phyloP scores from a whole-genome alignment of 345 rosid species.

The Turnera subulata region DNA sequence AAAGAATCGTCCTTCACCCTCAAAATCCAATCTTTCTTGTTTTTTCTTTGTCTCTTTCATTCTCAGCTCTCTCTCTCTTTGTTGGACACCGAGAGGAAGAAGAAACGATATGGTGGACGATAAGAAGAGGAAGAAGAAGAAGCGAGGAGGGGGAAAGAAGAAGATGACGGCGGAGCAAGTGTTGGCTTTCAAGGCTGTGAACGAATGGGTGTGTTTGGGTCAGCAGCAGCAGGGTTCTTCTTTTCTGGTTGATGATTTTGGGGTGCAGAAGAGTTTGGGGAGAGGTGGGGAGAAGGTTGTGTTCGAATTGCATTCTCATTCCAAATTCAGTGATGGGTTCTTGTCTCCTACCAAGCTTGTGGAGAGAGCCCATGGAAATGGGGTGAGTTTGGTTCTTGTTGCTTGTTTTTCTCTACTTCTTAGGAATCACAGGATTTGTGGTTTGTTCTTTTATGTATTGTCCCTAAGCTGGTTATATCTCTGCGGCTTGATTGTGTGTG shows the following conservation, averaged over 20 bases:
- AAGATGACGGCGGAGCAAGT: conserved; percentile 72
- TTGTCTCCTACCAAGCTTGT: conserved; percentile 88
- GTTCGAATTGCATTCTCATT: conserved; percentile 88
- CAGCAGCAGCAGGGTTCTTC: conserved; percentile 17
- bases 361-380: conserved; percentile 77
- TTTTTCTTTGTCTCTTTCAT: neutral
- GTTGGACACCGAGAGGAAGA: no score
- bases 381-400: conserved; percentile 46
- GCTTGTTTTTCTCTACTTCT: neutral
- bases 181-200: conserved; percentile 53
- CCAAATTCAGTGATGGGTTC: conserved; percentile 90
- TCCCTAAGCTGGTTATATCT: no score
- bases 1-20: neutral
- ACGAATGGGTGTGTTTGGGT: conserved; percentile 67
- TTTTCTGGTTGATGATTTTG: conserved; percentile 47
- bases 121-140: conserved; percentile 57
- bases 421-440: no score
- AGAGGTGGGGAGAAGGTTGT: conserved; percentile 41
- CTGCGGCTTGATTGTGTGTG: no score
- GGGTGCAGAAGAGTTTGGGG: conserved; percentile 40
- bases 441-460: no score
- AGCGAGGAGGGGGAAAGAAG: conserved; percentile 66
- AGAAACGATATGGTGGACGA: neutral
- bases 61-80: neutral
- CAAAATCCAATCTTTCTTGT: neutral